Percentiles rank a stretch among this genome's conserved stretches.
Evolutionary conservation across 1,284 basidiomycete genomes (phyloP).

Genomic region (Tilletia horrida): DNA sequence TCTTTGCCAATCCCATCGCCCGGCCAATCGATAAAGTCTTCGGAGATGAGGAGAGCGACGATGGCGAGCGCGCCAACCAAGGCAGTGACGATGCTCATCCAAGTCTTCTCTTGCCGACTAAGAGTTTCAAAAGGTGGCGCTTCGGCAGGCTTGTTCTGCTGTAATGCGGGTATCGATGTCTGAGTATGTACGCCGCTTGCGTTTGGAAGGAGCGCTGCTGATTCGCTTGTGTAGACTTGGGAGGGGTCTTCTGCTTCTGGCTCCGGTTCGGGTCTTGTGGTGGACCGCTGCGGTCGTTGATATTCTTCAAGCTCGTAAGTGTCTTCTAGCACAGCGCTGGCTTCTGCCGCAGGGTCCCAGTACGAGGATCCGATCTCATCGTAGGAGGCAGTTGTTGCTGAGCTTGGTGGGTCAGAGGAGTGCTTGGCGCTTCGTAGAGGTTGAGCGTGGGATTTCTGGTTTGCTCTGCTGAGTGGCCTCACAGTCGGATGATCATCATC

Average conservation of each 20-base stretch:
- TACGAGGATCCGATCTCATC: too few relatives aligned
- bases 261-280: too few relatives aligned
- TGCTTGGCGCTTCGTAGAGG: too few relatives aligned
- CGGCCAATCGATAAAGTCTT: constrained; percentile 29
- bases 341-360: too few relatives aligned
- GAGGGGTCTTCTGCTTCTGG: too few relatives aligned
- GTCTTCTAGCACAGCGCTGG: too few relatives aligned
- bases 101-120: constrained; percentile 19
- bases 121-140: constrained; percentile 21
- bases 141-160: neutral
- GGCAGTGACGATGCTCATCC: constrained; percentile 22
- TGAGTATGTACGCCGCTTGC: neutral
- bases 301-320: too few relatives aligned
- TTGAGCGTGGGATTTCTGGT: too few relatives aligned
- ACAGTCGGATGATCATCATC: neutral
- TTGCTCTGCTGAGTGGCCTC: neutral
- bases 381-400: too few relatives aligned
- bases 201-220: neutral
- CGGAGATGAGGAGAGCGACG: constrained; percentile 22
- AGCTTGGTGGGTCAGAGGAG: too few relatives aligned
- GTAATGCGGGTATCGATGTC: neutral
- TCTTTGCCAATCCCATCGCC: constrained; percentile 26
- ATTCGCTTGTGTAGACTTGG: too few relatives aligned
- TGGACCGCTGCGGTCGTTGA: too few relatives aligned
- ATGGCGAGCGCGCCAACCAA: constrained; percentile 21